Evolutionary conservation across 148 eudicot species (phyloP).

Genomic region (Polygonum maritimum): DNA sequence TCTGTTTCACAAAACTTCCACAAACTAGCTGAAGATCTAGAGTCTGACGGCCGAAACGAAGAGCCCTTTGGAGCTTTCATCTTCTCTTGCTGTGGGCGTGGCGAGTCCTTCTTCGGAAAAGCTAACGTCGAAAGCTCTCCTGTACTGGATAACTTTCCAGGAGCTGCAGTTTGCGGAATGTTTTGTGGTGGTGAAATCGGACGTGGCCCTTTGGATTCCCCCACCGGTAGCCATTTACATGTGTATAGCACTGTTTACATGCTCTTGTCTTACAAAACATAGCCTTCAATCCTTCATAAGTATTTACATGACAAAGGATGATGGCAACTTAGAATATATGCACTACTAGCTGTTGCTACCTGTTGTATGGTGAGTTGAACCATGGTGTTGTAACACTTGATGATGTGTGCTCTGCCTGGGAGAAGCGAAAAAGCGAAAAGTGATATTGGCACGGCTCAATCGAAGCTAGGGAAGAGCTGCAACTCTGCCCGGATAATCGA

Average conservation of each 20-base stretch:
- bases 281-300: neutral
- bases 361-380: neutral
- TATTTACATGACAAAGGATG: too few species aligned
- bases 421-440: neutral
- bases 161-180: conserved; percentile 49
- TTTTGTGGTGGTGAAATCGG: conserved; percentile 72
- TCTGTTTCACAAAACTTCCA: conserved; percentile 42
- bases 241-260: conserved; percentile 56
- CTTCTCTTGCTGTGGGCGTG: conserved; percentile 83
- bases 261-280: conserved; percentile 51
- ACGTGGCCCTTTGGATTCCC: conserved; percentile 39
- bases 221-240: conserved; percentile 31
- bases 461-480: conserved; percentile 23
- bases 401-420: neutral
- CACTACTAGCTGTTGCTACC: neutral
- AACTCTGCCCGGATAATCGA: conserved; percentile 16
- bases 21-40: conserved; percentile 24
- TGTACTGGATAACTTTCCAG: conserved; percentile 65
- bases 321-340: too few species aligned
- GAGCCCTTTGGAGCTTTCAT: conserved; percentile 61
- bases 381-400: neutral
- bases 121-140: conserved; percentile 64
- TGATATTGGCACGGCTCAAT: conserved; percentile 97
- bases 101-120: conserved; percentile 41
- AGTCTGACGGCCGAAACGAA: conserved; percentile 13